These are phyloP conservation scores for Myxozyma kluyveri DNA, from an alignment of 805 yeast species.

Conservation along the genomic window DNA sequence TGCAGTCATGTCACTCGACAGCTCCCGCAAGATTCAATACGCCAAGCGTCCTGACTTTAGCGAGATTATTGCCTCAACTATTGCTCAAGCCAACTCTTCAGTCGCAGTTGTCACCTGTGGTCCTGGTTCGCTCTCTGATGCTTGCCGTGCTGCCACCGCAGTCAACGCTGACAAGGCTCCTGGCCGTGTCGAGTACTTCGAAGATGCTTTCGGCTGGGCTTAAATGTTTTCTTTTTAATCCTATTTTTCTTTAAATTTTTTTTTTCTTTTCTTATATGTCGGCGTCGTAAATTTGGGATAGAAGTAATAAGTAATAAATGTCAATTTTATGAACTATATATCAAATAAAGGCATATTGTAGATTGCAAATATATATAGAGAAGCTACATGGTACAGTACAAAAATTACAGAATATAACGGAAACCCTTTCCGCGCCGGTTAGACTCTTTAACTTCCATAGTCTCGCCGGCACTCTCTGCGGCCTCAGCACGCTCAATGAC, in stretches of 20 bases:
- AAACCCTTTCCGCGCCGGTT: constrained; percentile 7
- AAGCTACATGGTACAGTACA: too few species aligned
- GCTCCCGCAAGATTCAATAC: background rate
- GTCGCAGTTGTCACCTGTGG: constrained; percentile 20
- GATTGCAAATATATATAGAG: too few species aligned
- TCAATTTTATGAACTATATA: too few species aligned
- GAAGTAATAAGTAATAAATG: too few species aligned
- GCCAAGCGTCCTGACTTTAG: constrained; percentile 7
- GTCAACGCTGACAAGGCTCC: constrained; percentile 4
- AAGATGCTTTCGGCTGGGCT: constrained; percentile 16
- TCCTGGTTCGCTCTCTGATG: constrained; percentile 8
- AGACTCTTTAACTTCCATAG: background rate
- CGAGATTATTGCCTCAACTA: background rate
- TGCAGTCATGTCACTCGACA: background rate
- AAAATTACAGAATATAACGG: constrained; percentile 9
- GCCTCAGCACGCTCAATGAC: constrained; percentile 15
- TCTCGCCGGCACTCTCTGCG: constrained; percentile 4
- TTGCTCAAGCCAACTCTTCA: constrained; percentile 5
- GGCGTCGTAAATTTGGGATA: too few species aligned
- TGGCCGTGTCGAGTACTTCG: constrained; percentile 16
- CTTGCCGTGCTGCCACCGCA: constrained; percentile 1
- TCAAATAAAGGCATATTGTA: too few species aligned
- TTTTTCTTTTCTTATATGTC: background rate
- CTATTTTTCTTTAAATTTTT: too few species aligned
- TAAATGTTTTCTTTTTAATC: background rate